A percentile compares a stretch with the other conserved stretches of the same genome.
Conservation (phyloP, 768 basidiomycete genomes). For the Leccinum rimulosum region DNA sequence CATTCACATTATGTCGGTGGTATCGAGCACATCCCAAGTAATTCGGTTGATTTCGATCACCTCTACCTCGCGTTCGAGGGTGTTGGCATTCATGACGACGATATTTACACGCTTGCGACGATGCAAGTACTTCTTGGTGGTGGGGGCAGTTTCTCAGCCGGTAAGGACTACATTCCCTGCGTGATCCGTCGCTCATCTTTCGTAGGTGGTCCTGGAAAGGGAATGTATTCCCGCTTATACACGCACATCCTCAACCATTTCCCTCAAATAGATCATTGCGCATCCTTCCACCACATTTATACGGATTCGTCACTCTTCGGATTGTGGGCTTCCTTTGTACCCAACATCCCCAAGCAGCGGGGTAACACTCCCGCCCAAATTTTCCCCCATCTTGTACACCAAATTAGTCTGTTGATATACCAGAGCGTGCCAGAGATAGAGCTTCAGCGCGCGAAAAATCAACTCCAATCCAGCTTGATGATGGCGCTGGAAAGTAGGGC, state of each 20-base stretch:
- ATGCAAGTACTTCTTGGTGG: conserved; percentile 95
- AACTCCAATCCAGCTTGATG: conserved; percentile 87
- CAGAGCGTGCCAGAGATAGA: conserved; percentile 63
- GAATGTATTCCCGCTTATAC: conserved; percentile 98
- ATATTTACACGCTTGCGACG: conserved; percentile 90
- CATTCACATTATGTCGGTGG: conserved; percentile 82
- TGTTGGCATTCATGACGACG: conserved; percentile 83
- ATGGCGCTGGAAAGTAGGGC: conserved; percentile 92
- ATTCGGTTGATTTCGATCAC: conserved; percentile 78
- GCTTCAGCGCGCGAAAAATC: conserved; percentile 88
- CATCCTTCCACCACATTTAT: conserved; percentile 97
- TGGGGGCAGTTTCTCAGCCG: conserved; percentile 95
- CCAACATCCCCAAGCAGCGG: conserved; percentile 51
- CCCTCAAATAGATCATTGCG: conserved; percentile 91
- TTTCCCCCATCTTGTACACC: conserved; percentile 81
- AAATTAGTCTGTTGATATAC: conserved; percentile 80
- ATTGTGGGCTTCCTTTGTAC: conserved; percentile 81
- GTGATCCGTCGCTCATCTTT: conserved; percentile 6
- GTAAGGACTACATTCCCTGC: conserved; percentile 31
- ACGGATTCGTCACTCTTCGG: conserved; percentile 93
- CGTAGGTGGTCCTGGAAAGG: conserved; percentile 92
- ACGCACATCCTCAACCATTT: conserved; percentile 95
- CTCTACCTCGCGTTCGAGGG: conserved; percentile 93
- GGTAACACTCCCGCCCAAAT: conserved; percentile 70
- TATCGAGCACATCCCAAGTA: conserved; percentile 62